Base-by-base conservation (phyloP, 441 rosid species). In the Gossypium davidsonii region DNA sequence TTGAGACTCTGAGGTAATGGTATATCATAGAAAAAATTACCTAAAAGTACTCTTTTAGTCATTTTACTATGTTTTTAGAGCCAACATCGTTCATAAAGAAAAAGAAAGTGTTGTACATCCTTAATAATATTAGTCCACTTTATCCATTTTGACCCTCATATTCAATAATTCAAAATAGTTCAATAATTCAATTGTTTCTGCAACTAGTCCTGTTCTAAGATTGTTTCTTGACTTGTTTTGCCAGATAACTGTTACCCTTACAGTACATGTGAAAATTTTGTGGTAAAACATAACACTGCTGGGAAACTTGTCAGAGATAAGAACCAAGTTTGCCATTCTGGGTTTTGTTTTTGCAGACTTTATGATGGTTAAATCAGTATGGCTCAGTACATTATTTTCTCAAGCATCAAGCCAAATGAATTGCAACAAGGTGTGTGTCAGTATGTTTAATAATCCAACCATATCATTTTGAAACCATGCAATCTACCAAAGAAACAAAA, bases 1-100 rank as follows among this genome's bases (percentile, higher is more conserved):
- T 72, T 77, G 74, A 76, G 68, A 60, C 53, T 1, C 48, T 48
- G 1, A 4, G 25, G 80, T 74, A 78, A 70, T 69, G 77, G 51
- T 6, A 6, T 34, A 34, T 34, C 42, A 34, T 34, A 6, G 42
- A 34, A 6, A 34, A 6, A 34, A 6, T 34, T 34, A 34, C 42
- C 9, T 34, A 1, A 34, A 34, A 34, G 9, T 6, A 6, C 42
- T 34, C 42, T 6, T 34, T 34, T 34, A 34, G 9, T 34, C 42
- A 34, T 1, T 34, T 34, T 34, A 34, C 42, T 34, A 6, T 34
- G 42, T 34, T 34, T 34, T 34, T 34, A 34, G 42, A 34, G 42
- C 42, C 42, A 34, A 34, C 42, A 34, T 34, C 9, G 42, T 34
- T 34, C 42, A 34, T 6, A 34, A 34, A 34, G 9, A 6, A 6